Base-by-base conservation (phyloP, 2,329 filamentous ascomycete genomes). In the Monosporascus ibericus region DNA sequence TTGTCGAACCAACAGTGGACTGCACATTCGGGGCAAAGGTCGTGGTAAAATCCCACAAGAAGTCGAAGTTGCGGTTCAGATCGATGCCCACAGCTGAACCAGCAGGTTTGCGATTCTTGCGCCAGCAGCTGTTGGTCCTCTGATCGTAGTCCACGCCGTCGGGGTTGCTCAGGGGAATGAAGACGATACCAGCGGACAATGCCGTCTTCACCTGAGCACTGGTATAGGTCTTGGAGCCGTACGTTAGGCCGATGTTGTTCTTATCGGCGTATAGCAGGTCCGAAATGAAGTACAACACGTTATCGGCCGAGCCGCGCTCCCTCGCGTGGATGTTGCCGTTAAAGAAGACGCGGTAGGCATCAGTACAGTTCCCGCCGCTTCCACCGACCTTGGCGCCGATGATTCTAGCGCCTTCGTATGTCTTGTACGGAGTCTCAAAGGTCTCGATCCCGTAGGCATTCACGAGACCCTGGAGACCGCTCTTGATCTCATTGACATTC, bases 41-140 rank as follows among this genome's bases (percentile, higher is more conserved):
- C 51, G 67, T 67, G 34, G 61, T 67, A 59, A 75, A 78, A 65
- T 84, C 74, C 76, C 79, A 84, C 7, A 81, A 63, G 63, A 80
- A 78, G 63, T 81, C 77, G 58, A 81, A 81, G 68, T 81, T 82
- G 49, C 79, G 72, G 65, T 81, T 81, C 48, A 81, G 66, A 57
- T 82, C 79, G 34, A 81, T 68, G 18, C 77, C 78, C 25, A 76
- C 52, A 9, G 67, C 65, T 3, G 68, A 64, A 1, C 65, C 59
- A 22, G 63, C 64, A 0, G 73, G 68, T 63, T 79, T 80, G 36
- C 78, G 75, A 63, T 81, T 81, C 70, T 80, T 81, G 57, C 78
- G 74, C 79, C 78, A 81, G 68, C 78, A 79, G 27, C 65, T 65
- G 58, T 75, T 70, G 27, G 70, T 74, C 18, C 67, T 62, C 59